Evolutionary conservation across 495 filamentous ascomycete species (phyloP).

Genomic region (Neurospora sp.): DNA sequence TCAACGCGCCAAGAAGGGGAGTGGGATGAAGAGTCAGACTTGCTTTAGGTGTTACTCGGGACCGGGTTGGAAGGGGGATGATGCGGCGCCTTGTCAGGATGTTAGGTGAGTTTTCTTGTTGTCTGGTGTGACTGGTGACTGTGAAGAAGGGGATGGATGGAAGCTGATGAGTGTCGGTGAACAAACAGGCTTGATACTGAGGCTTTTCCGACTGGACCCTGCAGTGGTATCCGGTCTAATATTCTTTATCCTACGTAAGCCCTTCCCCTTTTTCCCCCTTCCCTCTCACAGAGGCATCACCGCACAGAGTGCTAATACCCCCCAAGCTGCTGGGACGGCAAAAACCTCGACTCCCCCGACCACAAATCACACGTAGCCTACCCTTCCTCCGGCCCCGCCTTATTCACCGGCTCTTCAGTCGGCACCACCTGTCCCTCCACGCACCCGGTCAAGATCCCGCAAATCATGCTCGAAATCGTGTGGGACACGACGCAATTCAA

Average conservation of each 20-base stretch:
- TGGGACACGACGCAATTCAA: slow-evolving; percentile 15
- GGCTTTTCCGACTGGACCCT: slow-evolving; percentile 14
- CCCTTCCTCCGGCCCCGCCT: slow-evolving; percentile 30
- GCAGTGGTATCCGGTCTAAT: slow-evolving; percentile 30
- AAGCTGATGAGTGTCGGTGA: background rate
- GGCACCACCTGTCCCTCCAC: slow-evolving; percentile 5
- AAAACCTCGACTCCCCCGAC: slow-evolving; percentile 48
- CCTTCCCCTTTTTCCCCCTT: slow-evolving; percentile 39
- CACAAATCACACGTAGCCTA: slow-evolving; percentile 58
- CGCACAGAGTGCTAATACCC: too few species aligned
- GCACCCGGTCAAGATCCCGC: slow-evolving; percentile 10
- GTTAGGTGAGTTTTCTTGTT: background rate
- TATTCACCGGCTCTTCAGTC: slow-evolving; percentile 10
- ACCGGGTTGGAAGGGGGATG: slow-evolving; percentile 27
- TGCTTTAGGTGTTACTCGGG: slow-evolving; percentile 35
- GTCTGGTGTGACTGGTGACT: too few species aligned
- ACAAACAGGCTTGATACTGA: slow-evolving; percentile 17
- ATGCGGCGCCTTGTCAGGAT: slow-evolving; percentile 25
- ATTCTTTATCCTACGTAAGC: slow-evolving; percentile 33
- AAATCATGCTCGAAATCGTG: slow-evolving; percentile 11
- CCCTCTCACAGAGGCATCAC: slow-evolving; percentile 9
- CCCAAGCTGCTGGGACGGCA: slow-evolving; percentile 46
- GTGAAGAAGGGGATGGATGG: too few species aligned
- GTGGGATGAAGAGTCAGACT: slow-evolving; percentile 18
- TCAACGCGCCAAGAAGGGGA: slow-evolving; percentile 15